Conservation (phyloP, 306 rosid species). For the Hippophae rhamnoides region DNA sequence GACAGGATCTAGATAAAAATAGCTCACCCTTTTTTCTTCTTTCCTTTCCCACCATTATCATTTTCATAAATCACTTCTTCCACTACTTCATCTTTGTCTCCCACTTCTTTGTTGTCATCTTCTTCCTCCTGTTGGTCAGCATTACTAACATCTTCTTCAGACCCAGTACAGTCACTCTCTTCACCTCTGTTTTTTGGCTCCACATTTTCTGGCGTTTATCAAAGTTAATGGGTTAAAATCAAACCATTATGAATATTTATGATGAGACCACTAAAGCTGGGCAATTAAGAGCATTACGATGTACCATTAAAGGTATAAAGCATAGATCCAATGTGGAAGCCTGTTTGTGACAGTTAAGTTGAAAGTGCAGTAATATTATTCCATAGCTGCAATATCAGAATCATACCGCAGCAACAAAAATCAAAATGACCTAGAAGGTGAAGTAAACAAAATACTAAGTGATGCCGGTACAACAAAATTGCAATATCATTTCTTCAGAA, state of each 20-base stretch:
- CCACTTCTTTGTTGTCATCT: constrained; percentile 4
- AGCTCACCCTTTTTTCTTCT: constrained; percentile 24
- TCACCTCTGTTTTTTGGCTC: constrained; percentile 18
- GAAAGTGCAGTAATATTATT: constrained; percentile 4
- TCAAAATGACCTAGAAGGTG: neutral
- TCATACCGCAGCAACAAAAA: constrained; percentile 2
- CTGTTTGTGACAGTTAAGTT: constrained; percentile 13
- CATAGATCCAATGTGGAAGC: neutral
- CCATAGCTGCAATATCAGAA: constrained; percentile 6
- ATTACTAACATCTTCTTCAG: constrained; percentile 17
- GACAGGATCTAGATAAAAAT: neutral
- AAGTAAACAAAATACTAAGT: neutral
- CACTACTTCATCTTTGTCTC: no score
- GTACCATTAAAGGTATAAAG: constrained; percentile 3
- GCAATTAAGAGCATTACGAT: constrained; percentile 4
- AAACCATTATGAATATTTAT: constrained; percentile 5
- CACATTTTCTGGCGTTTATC: constrained; percentile 20
- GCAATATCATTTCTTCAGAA: neutral
- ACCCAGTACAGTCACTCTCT: constrained; percentile 20
- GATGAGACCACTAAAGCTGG: constrained; percentile 7
- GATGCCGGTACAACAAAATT: neutral
- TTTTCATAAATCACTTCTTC: neutral
- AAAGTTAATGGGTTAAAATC: constrained; percentile 15
- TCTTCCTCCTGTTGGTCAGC: constrained; percentile 18
- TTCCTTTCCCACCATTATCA: neutral